Evolutionary conservation across 2,329 filamentous ascomycete species (phyloP).

Genomic region (Falciphora oryzae): DNA sequence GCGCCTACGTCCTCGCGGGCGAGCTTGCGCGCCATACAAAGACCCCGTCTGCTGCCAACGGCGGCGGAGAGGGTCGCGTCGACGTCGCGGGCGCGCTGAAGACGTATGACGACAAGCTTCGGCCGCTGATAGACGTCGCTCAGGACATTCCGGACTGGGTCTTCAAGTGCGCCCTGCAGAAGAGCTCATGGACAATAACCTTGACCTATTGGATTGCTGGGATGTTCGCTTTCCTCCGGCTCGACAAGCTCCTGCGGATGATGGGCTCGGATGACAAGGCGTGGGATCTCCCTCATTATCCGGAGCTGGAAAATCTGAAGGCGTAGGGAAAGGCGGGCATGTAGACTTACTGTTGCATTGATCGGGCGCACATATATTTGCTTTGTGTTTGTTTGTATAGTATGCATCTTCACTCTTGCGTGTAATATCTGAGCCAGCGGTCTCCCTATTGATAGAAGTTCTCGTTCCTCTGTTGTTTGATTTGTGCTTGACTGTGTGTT

Average conservation of each 20-base stretch:
- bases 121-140: constrained; percentile 36
- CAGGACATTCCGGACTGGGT: constrained; percentile 26
- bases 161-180: not conserved
- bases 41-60: not conserved
- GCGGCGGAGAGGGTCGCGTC: constrained; percentile 17
- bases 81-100: constrained; percentile 29
- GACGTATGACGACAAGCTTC: constrained; percentile 37
- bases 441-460: too few relatives aligned
- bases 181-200: not conserved
- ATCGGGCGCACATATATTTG: too few relatives aligned
- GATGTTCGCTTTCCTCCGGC: not conserved
- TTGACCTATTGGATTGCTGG: not conserved
- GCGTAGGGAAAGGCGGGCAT: not conserved
- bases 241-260: constrained; percentile 7
- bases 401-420: too few relatives aligned
- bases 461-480: too few relatives aligned
- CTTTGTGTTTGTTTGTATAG: too few relatives aligned
- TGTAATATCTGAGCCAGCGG: too few relatives aligned
- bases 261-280: constrained; percentile 6
- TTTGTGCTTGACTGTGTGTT: too few relatives aligned
- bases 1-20: constrained; percentile 52
- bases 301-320: constrained; percentile 1
- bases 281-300: constrained; percentile 1
- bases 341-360: too few relatives aligned
- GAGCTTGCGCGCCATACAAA: constrained; percentile 27